phyloP scores from a whole-genome alignment of 768 basidiomycete species.

The Cyathus striatus region DNA sequence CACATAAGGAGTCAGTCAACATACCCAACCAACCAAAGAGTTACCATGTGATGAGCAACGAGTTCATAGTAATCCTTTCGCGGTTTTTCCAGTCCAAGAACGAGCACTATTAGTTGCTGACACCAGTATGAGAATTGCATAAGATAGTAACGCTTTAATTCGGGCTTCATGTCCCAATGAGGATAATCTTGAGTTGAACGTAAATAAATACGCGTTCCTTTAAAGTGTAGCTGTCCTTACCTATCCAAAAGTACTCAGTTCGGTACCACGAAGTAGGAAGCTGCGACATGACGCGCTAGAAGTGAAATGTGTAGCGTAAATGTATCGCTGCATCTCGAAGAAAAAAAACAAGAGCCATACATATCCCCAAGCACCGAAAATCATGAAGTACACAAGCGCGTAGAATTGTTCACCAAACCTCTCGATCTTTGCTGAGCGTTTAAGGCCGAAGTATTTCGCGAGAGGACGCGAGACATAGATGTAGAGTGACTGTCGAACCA shows the following conservation, averaged over 20 bases:
- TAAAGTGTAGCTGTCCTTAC: slow-evolving; percentile 26
- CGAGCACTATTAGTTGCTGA: slow-evolving; percentile 85
- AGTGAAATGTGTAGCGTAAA: slow-evolving; percentile 4
- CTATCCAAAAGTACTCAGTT: slow-evolving; percentile 82
- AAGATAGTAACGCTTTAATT: slow-evolving; percentile 90
- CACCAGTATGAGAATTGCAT: slow-evolving; percentile 93
- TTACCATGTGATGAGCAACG: slow-evolving; percentile 87
- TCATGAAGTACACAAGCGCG: slow-evolving; percentile 72
- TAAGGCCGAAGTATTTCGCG: slow-evolving; percentile 68
- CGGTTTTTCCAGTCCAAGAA: slow-evolving; percentile 88
- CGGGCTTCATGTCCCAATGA: slow-evolving; percentile 79
- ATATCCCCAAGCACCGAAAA: slow-evolving; percentile 70
- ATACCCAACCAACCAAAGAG: slow-evolving; percentile 90
- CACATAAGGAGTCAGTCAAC: slow-evolving; percentile 11
- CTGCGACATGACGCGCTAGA: slow-evolving; percentile 75
- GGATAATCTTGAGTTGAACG: slow-evolving; percentile 61
- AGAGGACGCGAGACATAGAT: slow-evolving; percentile 61
- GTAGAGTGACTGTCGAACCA: slow-evolving; percentile 73
- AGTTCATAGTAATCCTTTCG: slow-evolving; percentile 88
- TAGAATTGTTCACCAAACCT: slow-evolving; percentile 93
- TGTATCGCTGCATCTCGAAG: no score
- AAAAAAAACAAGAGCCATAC: slow-evolving; percentile 41
- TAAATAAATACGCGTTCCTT: background rate
- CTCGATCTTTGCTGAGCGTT: slow-evolving; percentile 58
- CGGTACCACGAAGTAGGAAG: slow-evolving; percentile 84